Evolutionary conservation across 306 rosid genomes (phyloP), one percentile per base, ranked within the genome.

Genomic region (Geum urbanum): DNA sequence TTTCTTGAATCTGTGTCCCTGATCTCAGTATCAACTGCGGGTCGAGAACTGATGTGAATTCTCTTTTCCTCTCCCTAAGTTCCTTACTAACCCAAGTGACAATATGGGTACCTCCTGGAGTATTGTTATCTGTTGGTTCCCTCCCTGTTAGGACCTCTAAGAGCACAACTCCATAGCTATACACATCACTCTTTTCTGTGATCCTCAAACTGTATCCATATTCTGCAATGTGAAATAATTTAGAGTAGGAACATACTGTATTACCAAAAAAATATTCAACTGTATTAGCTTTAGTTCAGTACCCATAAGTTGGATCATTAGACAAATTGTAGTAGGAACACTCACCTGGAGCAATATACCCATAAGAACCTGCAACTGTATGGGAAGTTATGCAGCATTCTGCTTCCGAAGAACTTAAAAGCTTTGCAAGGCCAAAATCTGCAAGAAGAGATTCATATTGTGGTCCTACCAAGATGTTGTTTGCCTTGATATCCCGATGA

Each of bases 271-370:
- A 24, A 13, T 63, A 19, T 19, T 45, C 14, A 15, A 19, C 15
- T 20, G 10, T 43, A 41, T 43, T 44, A 32, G 56, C 73, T 56
- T 19, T 9, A 55, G 7, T 76, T 55, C 20, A 41, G 44, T 54
- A 41, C 70, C 47, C 47, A 5, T 57, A 53, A 27, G 24, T 1
- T 63, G 16, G 8, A 1, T 9, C 8, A 37, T 44, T 7, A 53
- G 52, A 65, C 70, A 76, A 72, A n/a, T 11, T 61, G 63, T 14
- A 77, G 55, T n/a, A 57, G 27, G 5, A 79, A n/a, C n/a, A n/a
- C n/a, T 91, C 82, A 88, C 97, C 98, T 8, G 98, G 98, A 74
- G 98, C 98, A 53, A 92, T 92, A 81, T 92, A 92, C 27, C 98
- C 98, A 59, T 84, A 92, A 75, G 98, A 92, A 41, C 98, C 98